A percentile compares a stretch with the other conserved stretches of the same genome.
These are phyloP conservation scores for Achlya hypogyna DNA, from an alignment of 352 stramenopile species.

Conservation along the genomic window DNA sequence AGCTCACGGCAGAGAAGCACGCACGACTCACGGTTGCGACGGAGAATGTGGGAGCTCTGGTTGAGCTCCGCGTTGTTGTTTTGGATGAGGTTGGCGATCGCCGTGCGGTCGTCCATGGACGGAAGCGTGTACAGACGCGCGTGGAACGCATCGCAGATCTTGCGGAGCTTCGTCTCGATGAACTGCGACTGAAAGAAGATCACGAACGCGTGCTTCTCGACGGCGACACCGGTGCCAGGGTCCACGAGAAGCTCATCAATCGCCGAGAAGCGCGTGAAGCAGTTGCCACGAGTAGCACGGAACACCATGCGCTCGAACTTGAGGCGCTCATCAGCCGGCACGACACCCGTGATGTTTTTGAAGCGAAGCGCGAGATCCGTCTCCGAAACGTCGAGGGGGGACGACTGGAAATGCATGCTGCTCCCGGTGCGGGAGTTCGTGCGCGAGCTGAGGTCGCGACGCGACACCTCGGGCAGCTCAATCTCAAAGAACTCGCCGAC, in stretches of 20 bases:
- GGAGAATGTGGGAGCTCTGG: conserved; percentile 93
- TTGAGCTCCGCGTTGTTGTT: conserved; percentile 92
- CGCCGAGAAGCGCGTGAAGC: conserved; percentile 93
- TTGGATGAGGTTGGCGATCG: conserved; percentile 83
- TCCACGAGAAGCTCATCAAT: conserved; percentile 90
- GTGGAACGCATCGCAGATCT: conserved; percentile 97
- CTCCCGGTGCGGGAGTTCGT: conserved; percentile 43
- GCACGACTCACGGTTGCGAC: conserved; percentile 83
- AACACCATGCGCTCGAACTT: conserved; percentile 99
- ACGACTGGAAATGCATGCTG: conserved; percentile 5
- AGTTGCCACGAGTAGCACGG: conserved; percentile 97
- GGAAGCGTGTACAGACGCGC: conserved; percentile 94
- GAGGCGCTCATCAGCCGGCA: conserved; percentile 87
- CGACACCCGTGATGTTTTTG: conserved; percentile 90
- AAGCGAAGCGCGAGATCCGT: conserved; percentile 44
- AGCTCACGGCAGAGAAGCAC: conserved; percentile 37
- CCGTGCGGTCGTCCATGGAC: conserved; percentile 88
- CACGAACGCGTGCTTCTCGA: conserved; percentile 87
- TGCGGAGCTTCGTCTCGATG: conserved; percentile 97
- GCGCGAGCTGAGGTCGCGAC: conserved; percentile 32
- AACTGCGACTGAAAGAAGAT: conserved; percentile 97
- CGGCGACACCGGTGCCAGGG: conserved; percentile 72
- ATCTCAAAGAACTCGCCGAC: conserved; percentile 83
- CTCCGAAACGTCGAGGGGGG: not conserved
- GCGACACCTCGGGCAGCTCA: conserved; percentile 47